Conservation (phyloP, 179 eudicot genomes). For the Actinidia chinensis region DNA sequence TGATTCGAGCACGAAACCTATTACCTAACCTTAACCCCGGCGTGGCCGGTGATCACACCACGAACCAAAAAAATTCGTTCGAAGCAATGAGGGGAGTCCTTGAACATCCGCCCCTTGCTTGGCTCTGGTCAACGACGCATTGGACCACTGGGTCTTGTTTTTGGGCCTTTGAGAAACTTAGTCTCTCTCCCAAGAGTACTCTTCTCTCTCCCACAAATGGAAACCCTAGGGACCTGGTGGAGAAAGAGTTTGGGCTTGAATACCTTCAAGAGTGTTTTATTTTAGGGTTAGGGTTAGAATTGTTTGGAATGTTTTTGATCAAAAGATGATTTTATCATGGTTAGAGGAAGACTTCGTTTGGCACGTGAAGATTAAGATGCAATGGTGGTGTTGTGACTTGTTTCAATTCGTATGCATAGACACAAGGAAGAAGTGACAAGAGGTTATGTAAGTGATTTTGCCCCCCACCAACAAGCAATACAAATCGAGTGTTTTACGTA, state of each 20-base stretch:
- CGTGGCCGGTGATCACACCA: conserved; percentile 11
- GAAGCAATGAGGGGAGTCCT: neutral
- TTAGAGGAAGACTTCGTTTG: neutral
- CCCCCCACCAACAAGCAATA: too few species aligned
- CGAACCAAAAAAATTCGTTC: too few species aligned
- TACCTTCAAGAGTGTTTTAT: neutral
- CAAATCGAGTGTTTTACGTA: too few species aligned
- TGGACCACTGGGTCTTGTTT: neutral
- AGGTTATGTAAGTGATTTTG: too few species aligned
- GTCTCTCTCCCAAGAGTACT: neutral
- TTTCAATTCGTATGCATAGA: too few species aligned
- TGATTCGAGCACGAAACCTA: too few species aligned
- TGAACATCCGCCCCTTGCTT: conserved; percentile 11
- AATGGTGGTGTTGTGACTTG: too few species aligned
- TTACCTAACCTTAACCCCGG: too few species aligned
- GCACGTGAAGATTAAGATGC: neutral
- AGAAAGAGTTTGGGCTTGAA: neutral
- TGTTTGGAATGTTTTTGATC: neutral
- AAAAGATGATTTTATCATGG: neutral
- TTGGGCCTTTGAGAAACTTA: conserved; percentile 10
- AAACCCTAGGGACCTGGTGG: conserved; percentile 10
- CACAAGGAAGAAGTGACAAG: too few species aligned
- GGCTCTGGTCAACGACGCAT: neutral
- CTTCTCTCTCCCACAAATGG: neutral
- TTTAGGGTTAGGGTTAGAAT: neutral